Base-by-base conservation (phyloP, 345 rosid genomes). In the Iberis pinnata region DNA sequence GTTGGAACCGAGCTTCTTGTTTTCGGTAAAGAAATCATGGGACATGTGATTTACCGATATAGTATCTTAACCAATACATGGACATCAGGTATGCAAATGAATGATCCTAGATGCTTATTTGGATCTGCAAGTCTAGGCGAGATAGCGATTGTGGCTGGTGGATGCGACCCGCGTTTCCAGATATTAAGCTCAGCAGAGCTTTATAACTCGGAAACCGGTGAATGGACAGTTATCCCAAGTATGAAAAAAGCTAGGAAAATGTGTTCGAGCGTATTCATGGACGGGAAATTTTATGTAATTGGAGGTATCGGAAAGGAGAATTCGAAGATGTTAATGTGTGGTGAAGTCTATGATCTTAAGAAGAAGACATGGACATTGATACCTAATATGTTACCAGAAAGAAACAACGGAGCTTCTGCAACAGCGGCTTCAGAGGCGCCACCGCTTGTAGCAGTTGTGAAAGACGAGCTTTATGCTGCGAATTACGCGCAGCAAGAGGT, bases 221-320 rank as follows among this genome's bases (percentile, higher is more conserved):
- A 51, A 17, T 87, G 95, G 96, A 56, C 9, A 18, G 33, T 65
- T 3, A 50, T 90, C 14, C 82, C 95, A 7, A 71, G 75, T 67
- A 82, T 87, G 95, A 61, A 74, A 27, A 75, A 66, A n/a, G 76
- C 95, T 0, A 73, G 98, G 59, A 82, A 76, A 56, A 74, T 79
- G 85, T 87, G 85, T 38, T 80, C 89, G 6, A 87, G 79, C 4
- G 80, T 84, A 18, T 82, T 87, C 45, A 82, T 90, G 92, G 95
- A 90, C 2, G 84, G 80, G 12, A 80, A 78, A 18, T 87, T 78
- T 49, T 84, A 79, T 27, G 82, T 81, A 6, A 69, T 90, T 18
- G 89, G 98, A 4, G 98, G 98, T 14, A 65, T 62, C 4, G 85
- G 81, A 43, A 61, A 48, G 9, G 70, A 59, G 27, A 62, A 73